These are phyloP conservation scores for Monosporozyma aquatica DNA, from an alignment of 805 yeast genomes.

Conservation along the genomic window DNA sequence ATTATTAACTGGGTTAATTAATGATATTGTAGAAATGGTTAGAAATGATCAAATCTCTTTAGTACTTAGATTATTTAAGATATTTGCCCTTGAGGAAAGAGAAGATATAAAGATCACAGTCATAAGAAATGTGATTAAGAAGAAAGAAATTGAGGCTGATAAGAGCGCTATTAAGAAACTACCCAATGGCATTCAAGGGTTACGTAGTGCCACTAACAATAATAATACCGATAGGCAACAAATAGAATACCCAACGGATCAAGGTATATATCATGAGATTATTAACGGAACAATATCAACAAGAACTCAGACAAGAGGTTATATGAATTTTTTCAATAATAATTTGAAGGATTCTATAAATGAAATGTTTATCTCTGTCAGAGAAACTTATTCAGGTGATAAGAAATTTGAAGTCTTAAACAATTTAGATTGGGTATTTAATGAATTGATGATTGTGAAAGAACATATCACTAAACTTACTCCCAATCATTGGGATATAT, in stretches of 20 bases:
- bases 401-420: conserved; percentile 51
- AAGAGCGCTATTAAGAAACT: conserved; percentile 23
- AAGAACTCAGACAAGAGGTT: conserved; percentile 45
- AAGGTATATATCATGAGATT: conserved; percentile 32
- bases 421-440: conserved; percentile 73
- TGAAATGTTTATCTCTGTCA: conserved; percentile 55
- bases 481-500: conserved; percentile 70
- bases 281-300: conserved; percentile 35
- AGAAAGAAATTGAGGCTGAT: conserved; percentile 26
- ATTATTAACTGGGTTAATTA: conserved; percentile 55
- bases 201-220: neutral
- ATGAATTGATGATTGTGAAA: conserved; percentile 62
- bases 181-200: conserved; percentile 11
- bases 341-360: conserved; percentile 51
- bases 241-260: conserved; percentile 19
- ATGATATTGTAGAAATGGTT: conserved; percentile 61
- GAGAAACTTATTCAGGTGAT: conserved; percentile 41
- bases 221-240: too few species aligned
- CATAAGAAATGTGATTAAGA: conserved; percentile 26
- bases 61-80: conserved; percentile 62
- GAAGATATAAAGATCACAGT: conserved; percentile 56
- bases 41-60: conserved; percentile 60
- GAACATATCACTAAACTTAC: conserved; percentile 49
- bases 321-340: conserved; percentile 50
- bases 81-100: conserved; percentile 70